These are phyloP conservation scores for Aspergillus sp. DNA, from an alignment of 2,329 filamentous ascomycete genomes.

Conservation along the genomic window DNA sequence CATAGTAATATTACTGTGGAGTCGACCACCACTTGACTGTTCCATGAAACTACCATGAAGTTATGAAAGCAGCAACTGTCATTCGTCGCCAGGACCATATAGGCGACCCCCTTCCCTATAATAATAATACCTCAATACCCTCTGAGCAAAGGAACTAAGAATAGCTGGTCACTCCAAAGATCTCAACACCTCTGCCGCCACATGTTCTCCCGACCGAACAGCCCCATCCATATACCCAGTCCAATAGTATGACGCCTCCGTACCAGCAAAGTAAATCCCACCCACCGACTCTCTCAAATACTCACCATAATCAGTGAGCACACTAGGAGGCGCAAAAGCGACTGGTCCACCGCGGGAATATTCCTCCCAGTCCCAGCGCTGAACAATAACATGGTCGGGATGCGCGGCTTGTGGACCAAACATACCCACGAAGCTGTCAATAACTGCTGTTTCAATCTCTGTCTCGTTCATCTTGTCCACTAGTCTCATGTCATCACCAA, in stretches of 20 bases:
- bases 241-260: slow-evolving; percentile 26
- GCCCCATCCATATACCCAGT: slow-evolving; percentile 31
- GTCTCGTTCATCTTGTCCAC: slow-evolving; percentile 22
- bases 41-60: too few relatives aligned
- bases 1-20: too few relatives aligned
- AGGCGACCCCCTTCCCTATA: too few relatives aligned
- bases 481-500: slow-evolving; percentile 26
- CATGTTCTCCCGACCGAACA: slow-evolving; percentile 23
- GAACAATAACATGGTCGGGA: slow-evolving; percentile 11
- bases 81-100: too few relatives aligned
- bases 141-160: too few relatives aligned
- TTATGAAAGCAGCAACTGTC: too few relatives aligned
- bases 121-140: too few relatives aligned
- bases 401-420: neutral
- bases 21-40: too few relatives aligned
- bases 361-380: slow-evolving; percentile 27
- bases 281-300: slow-evolving; percentile 18
- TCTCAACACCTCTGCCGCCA: slow-evolving; percentile 14
- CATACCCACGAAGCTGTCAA: slow-evolving; percentile 19
- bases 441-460: slow-evolving; percentile 20
- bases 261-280: slow-evolving; percentile 28
- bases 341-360: slow-evolving; percentile 28
- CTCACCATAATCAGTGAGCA: slow-evolving; percentile 22
- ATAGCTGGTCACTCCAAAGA: too few relatives aligned
- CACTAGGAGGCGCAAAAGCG: slow-evolving; percentile 23